Evolutionary conservation across 495 filamentous ascomycete genomes (phyloP), one percentile per base, ranked within the genome.

Genomic region (Penicillium canescens): DNA sequence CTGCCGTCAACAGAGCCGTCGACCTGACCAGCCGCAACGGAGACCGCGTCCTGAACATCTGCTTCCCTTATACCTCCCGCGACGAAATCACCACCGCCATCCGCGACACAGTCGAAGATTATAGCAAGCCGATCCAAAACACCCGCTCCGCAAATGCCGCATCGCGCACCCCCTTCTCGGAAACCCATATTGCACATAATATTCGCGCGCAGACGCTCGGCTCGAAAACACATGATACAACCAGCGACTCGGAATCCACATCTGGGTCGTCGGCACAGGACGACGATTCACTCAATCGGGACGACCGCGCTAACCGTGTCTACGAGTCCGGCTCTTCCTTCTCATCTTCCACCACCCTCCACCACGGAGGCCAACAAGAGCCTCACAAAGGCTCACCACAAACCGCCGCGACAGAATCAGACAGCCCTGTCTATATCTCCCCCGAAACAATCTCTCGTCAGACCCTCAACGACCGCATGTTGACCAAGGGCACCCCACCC

Each of bases 61-160:
- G 94, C 76, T 96, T 96, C 62, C 93, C 94, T 1, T 98, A 98
- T 67, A 98, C 95, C 5, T 94, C 91, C 8, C 83, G 93, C 54
- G 93, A 95, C 61, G 94, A 98, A 66, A 98, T 98, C 55, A 96
- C 94, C 14, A 83, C 84, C n/a, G 90, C 94, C 14, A 90, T 98
- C 59, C 83, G 87, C 45, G 78, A 85, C 21, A 96, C 95, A 1
- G 92, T 98, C 7, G 73, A 84, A 9, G 88, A 92, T 35, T 97
- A 88, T 66, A 88, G 86, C 33, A 83, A 78, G 42, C 87, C 89
- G 10, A 75, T 86, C 6, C 69, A 72, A 14, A 72, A 81, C 3
- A 46, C 59, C 18, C 58, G 46, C 23, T 48, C 62, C 1, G 60
- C 62, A 2, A 51, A 63, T 40, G 46, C 60, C 1, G n/a, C 52